A percentile compares a stretch with the other conserved stretches of the same genome.
Conservation (phyloP, 495 filamentous ascomycete species). For the Talaromyces wortmannii region DNA sequence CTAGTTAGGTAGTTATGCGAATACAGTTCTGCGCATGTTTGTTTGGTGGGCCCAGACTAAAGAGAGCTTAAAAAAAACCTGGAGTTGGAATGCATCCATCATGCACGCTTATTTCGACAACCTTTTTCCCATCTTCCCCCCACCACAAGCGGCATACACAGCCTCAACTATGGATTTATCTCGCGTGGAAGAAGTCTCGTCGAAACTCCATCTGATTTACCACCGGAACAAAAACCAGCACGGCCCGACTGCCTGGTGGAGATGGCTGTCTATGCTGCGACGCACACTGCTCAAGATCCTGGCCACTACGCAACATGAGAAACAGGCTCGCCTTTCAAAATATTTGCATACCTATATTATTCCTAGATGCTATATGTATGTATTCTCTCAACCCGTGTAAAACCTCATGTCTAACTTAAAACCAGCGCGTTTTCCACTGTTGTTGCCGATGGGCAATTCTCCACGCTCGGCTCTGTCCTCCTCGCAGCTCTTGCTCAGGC, state of each 20-base stretch:
- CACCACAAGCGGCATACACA: neutral
- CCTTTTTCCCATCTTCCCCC: neutral
- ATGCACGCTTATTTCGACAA: neutral
- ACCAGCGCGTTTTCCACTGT: constrained; percentile 61
- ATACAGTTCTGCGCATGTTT: too few relatives aligned
- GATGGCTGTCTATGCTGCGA: constrained; percentile 56
- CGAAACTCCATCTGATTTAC: constrained; percentile 53
- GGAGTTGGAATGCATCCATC: neutral
- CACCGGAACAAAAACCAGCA: constrained; percentile 85
- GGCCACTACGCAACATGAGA: constrained; percentile 22
- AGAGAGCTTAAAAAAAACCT: neutral
- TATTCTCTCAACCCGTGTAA: neutral
- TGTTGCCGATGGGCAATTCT: constrained; percentile 64
- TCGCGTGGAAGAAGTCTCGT: constrained; percentile 19
- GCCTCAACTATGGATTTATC: neutral
- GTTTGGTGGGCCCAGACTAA: too few relatives aligned
- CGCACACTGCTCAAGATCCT: constrained; percentile 51
- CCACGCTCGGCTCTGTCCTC: constrained; percentile 71
- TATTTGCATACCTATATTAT: constrained; percentile 27
- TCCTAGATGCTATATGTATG: constrained; percentile 41
- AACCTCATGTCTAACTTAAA: constrained; percentile 2
- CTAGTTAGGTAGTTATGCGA: neutral
- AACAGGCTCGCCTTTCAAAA: constrained; percentile 4
- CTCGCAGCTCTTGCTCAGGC: constrained; percentile 34
- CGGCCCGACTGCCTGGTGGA: constrained; percentile 65